Conservation (phyloP, 768 basidiomycete genomes). For the Pleurotus tuber-regium region DNA sequence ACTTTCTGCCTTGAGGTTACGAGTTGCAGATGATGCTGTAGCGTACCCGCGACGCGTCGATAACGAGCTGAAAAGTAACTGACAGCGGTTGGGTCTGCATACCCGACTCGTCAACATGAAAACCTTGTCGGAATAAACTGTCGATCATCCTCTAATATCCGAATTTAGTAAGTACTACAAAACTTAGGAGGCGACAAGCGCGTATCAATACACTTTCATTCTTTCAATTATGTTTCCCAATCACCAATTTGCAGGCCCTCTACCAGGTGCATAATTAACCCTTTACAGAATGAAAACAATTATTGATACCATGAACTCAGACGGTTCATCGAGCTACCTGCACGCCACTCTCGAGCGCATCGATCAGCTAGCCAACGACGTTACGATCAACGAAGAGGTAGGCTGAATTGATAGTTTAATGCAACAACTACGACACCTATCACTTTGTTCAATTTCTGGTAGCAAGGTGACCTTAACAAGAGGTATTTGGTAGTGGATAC, state of each 20-base stretch:
- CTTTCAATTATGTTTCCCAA: not conserved
- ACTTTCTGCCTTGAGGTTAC: conserved; percentile 1
- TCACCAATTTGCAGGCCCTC: not conserved
- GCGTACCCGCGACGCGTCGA: not conserved
- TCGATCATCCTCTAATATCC: not conserved
- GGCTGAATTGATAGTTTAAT: too few relatives aligned
- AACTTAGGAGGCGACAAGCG: not conserved
- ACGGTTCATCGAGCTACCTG: conserved; percentile 17
- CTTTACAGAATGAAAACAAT: too few relatives aligned
- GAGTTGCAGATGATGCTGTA: not conserved
- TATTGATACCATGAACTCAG: not conserved
- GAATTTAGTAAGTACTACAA: not conserved
- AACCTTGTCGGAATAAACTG: not conserved
- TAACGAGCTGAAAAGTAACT: not conserved
- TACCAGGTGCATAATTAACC: too few relatives aligned
- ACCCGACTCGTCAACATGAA: not conserved
- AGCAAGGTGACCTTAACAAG: too few relatives aligned
- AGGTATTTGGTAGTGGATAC: conserved; percentile 71
- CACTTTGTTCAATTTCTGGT: too few relatives aligned
- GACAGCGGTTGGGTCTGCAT: not conserved
- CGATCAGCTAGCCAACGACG: conserved; percentile 55
- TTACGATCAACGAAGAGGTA: conserved; percentile 72
- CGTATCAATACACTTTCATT: not conserved
- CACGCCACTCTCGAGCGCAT: conserved; percentile 48
- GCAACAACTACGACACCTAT: too few relatives aligned